phyloP scores from a whole-genome alignment of 208 protist species.

The Novymonas esmeraldas region DNA sequence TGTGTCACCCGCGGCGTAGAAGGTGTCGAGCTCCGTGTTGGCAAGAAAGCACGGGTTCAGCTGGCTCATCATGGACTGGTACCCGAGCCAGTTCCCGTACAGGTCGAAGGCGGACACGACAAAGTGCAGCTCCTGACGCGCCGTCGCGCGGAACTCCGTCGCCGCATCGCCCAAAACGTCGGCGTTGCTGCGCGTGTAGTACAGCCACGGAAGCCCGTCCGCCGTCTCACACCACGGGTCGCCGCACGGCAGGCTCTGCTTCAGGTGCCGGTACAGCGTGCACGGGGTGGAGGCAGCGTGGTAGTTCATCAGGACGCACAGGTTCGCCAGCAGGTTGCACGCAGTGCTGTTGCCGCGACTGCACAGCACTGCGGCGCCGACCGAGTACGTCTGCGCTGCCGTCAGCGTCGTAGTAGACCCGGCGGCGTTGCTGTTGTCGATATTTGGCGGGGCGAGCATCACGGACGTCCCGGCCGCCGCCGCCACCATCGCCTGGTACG shows the following conservation, averaged over 20 bases:
- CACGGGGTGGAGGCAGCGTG: slow-evolving; percentile 49
- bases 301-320: slow-evolving; percentile 80
- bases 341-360: slow-evolving; percentile 39
- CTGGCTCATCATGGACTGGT: slow-evolving; percentile 39
- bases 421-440: slow-evolving; percentile 38
- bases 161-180: slow-evolving; percentile 30
- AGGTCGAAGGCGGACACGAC: slow-evolving; percentile 57
- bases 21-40: slow-evolving; percentile 34
- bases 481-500: slow-evolving; percentile 32
- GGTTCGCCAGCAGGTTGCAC: slow-evolving; percentile 73
- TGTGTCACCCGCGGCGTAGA: slow-evolving; percentile 58
- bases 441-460: slow-evolving; percentile 40
- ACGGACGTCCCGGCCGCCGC: slow-evolving; percentile 18
- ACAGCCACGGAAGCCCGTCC: slow-evolving; percentile 58
- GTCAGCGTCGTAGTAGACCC: slow-evolving; percentile 21
- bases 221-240: slow-evolving; percentile 37
- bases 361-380: slow-evolving; percentile 59
- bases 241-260: slow-evolving; percentile 21
- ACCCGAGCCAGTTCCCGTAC: slow-evolving; percentile 61
- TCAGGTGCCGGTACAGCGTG: slow-evolving; percentile 54
- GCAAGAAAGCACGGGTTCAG: slow-evolving; percentile 63
- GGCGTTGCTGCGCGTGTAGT: slow-evolving; percentile 52
- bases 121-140: slow-evolving; percentile 48
- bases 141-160: slow-evolving; percentile 5
- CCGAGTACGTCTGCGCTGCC: slow-evolving; percentile 29